These are phyloP conservation scores for Cerioporus squamosus DNA, from an alignment of 1,284 basidiomycete species.

Conservation along the genomic window DNA sequence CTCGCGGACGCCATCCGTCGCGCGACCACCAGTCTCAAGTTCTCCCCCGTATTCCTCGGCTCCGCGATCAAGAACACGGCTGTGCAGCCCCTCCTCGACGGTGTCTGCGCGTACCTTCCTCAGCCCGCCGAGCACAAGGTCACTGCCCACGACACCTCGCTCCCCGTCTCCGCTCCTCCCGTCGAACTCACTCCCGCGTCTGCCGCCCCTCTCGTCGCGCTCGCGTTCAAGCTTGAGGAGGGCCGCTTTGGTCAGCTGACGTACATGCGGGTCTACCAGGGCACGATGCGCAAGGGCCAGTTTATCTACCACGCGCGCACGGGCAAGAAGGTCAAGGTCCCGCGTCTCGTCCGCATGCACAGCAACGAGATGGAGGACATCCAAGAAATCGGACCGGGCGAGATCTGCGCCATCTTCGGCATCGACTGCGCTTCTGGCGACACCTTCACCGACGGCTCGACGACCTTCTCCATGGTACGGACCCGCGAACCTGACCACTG, in stretches of 20 bases:
- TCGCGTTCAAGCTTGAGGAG: slow-evolving; percentile 99
- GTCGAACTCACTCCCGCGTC: slow-evolving; percentile 82
- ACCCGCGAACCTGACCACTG: not conserved
- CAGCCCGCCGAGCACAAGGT: slow-evolving; percentile 85
- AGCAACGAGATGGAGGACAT: slow-evolving; percentile 99
- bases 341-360: slow-evolving; percentile 97
- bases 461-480: slow-evolving; percentile 84
- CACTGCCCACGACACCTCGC: slow-evolving; percentile 83
- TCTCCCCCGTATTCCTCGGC: slow-evolving; percentile 96
- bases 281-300: slow-evolving; percentile 84
- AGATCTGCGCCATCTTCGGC: slow-evolving; percentile 99
- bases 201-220: slow-evolving; percentile 87
- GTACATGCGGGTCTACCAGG: slow-evolving; percentile 99
- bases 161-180: slow-evolving; percentile 67
- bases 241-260: slow-evolving; percentile 97
- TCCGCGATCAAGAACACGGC: slow-evolving; percentile 98
- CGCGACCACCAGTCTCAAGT: slow-evolving; percentile 86
- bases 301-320: slow-evolving; percentile 94
- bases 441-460: slow-evolving; percentile 94
- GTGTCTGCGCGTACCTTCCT: slow-evolving; percentile 95
- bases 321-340: slow-evolving; percentile 99
- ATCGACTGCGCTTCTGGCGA: slow-evolving; percentile 99
- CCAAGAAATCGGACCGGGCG: slow-evolving; percentile 93
- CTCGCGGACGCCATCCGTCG: slow-evolving; percentile 89
- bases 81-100: slow-evolving; percentile 94